Percentiles rank a stretch among this genome's conserved stretches.
These are phyloP conservation scores for Alternaria brassicae DNA, from an alignment of 2,329 filamentous ascomycete species.

Conservation along the genomic window DNA sequence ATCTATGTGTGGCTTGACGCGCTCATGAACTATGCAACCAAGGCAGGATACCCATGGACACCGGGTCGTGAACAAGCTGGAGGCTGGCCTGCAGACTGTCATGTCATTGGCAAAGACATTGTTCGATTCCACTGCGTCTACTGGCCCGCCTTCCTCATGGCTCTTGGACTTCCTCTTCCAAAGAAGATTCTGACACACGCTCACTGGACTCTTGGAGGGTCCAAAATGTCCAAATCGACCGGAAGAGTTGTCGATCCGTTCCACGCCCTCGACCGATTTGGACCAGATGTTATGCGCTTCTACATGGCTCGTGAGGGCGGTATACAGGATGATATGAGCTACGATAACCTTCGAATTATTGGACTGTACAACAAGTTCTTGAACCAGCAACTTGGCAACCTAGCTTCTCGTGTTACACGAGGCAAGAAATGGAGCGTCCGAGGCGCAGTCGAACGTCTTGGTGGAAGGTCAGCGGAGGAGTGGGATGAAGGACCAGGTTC, in stretches of 20 bases:
- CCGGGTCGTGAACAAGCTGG: conserved; percentile 67
- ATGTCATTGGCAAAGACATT: conserved; percentile 96
- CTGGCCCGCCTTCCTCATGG: conserved; percentile 96
- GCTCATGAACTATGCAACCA: conserved; percentile 90
- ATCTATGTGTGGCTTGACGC: conserved; percentile 99
- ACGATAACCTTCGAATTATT: conserved; percentile 79
- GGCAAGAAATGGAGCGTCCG: conserved; percentile 73
- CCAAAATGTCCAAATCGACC: conserved; percentile 96
- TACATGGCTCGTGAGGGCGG: conserved; percentile 85
- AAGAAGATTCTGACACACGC: conserved; percentile 85
- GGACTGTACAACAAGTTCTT: conserved; percentile 80
- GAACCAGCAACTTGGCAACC: conserved; percentile 79
- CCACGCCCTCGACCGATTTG: conserved; percentile 87
- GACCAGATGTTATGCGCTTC: conserved; percentile 85
- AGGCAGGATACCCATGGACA: conserved; percentile 82
- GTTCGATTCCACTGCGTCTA: conserved; percentile 94
- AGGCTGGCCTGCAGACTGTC: conserved; percentile 90
- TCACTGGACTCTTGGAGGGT: conserved; percentile 90
- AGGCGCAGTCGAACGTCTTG: conserved; percentile 60
- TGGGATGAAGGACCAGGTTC: conserved; percentile 40
- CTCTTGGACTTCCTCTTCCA: conserved; percentile 79
- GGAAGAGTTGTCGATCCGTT: conserved; percentile 97
- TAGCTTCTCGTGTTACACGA: conserved; percentile 73
- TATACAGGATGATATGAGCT: conserved; percentile 79
- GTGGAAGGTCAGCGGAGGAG: conserved; percentile 34